Conservation (phyloP, 1,139 yeast species). For the Williopsis jadinii region DNA sequence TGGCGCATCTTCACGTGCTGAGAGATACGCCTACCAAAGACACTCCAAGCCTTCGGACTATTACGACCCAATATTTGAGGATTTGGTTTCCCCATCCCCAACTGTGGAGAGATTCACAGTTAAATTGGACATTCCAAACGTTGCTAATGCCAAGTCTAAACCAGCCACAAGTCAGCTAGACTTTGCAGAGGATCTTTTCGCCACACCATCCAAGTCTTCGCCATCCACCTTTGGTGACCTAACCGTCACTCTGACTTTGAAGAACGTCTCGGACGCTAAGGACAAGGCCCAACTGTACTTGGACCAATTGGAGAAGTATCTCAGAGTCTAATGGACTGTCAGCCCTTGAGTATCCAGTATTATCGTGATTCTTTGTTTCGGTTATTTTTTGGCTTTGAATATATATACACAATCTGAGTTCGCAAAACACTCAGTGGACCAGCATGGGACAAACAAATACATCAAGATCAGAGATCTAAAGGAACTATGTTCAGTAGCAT, state of each 20-base stretch:
- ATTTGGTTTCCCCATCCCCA: conserved; percentile 50
- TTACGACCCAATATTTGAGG: conserved; percentile 60
- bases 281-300: conserved; percentile 36
- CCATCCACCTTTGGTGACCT: conserved; percentile 18
- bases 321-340: conserved; percentile 1
- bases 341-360: too few species aligned
- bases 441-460: too few species aligned
- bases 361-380: not conserved
- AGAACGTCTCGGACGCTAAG: conserved; percentile 35
- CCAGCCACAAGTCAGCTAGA: conserved; percentile 15
- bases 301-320: conserved; percentile 20
- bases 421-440: too few species aligned
- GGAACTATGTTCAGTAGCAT: too few species aligned
- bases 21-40: conserved; percentile 37
- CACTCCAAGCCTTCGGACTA: conserved; percentile 38
- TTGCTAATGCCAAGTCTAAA: not conserved
- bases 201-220: conserved; percentile 7
- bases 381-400: not conserved
- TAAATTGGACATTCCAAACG: conserved; percentile 13
- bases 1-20: conserved; percentile 33
- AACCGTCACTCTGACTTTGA: conserved; percentile 40
- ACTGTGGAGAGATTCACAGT: conserved; percentile 50
- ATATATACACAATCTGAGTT: not conserved
- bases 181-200: conserved; percentile 17
- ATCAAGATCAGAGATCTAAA: too few species aligned